Conservation (phyloP, 164 flowering plant genomes). For the Cinnamomum micranthum region DNA sequence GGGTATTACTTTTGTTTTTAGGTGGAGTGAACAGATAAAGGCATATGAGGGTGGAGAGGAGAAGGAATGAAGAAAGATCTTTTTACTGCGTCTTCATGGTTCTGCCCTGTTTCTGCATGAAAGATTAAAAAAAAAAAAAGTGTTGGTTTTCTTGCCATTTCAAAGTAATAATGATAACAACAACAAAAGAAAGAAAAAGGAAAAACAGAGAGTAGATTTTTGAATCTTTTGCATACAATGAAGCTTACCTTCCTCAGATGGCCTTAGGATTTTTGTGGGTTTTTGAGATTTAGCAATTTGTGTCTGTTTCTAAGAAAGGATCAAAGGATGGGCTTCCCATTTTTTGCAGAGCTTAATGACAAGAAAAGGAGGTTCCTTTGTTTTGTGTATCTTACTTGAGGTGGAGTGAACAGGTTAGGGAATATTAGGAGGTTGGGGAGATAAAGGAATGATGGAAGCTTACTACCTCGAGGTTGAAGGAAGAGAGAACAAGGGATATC, state of each 20-base stretch:
- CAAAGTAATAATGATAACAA: not conserved
- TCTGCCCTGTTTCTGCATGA: not conserved
- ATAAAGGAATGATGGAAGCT: not conserved
- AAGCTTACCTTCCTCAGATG: slow-evolving; percentile 1
- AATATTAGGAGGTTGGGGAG: not conserved
- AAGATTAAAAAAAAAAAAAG: not conserved
- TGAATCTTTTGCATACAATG: not conserved
- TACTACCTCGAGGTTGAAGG: not conserved
- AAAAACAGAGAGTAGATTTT: not conserved
- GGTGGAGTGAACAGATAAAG: no score
- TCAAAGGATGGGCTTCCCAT: not conserved
- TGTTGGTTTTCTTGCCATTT: not conserved
- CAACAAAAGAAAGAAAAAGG: not conserved
- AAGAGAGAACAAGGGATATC: slow-evolving; percentile 2
- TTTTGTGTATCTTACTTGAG: not conserved
- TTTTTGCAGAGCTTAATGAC: not conserved
- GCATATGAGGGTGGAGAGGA: no score
- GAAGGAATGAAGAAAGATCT: not conserved
- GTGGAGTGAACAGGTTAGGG: not conserved
- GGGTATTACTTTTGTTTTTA: no score
- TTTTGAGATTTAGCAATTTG: not conserved
- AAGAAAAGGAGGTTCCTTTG: not conserved
- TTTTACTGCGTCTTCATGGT: not conserved
- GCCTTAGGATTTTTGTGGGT: not conserved
- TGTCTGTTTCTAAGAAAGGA: not conserved